Evolutionary conservation across 2,329 filamentous ascomycete genomes (phyloP).

Genomic region (Alternaria angustiovoidea): DNA sequence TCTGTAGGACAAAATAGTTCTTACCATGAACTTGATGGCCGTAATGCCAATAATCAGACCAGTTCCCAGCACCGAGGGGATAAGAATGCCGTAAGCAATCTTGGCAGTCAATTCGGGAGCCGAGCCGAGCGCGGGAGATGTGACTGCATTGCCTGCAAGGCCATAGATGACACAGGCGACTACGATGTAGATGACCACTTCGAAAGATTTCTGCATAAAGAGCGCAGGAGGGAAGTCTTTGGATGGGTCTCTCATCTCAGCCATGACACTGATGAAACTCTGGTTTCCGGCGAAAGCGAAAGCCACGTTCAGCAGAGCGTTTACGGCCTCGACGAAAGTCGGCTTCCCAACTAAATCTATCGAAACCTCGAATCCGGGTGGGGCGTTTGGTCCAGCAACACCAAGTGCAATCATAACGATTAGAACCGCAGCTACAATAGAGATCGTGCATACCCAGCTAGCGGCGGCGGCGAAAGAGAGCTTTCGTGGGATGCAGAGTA

Average conservation of each 20-base stretch:
- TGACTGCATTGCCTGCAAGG: constrained; percentile 68
- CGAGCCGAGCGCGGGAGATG: constrained; percentile 71
- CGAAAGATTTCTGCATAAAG: constrained; percentile 62
- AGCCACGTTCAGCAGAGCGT: constrained; percentile 65
- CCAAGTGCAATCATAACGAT: constrained; percentile 74
- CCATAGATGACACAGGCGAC: constrained; percentile 74
- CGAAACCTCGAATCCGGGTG: constrained; percentile 35
- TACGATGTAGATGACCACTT: constrained; percentile 68
- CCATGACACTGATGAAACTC: constrained; percentile 72
- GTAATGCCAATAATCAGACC: constrained; percentile 75
- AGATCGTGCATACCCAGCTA: constrained; percentile 63
- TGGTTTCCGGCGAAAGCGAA: constrained; percentile 73
- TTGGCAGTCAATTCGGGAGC: constrained; percentile 65
- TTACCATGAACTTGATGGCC: constrained; percentile 66
- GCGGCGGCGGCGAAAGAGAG: constrained; percentile 68
- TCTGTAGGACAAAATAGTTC: background rate
- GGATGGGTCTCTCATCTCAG: constrained; percentile 67
- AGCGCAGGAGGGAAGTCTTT: constrained; percentile 69
- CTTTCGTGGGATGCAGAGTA: constrained; percentile 68
- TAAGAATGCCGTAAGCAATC: constrained; percentile 71
- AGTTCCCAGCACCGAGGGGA: constrained; percentile 74
- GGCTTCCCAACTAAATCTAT: constrained; percentile 37
- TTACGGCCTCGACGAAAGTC: constrained; percentile 38
- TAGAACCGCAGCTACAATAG: constrained; percentile 69
- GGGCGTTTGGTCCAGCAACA: constrained; percentile 53